These are phyloP conservation scores for Ambrosia artemisiifolia DNA, from an alignment of 129 eudicot genomes.

Conservation along the genomic window DNA sequence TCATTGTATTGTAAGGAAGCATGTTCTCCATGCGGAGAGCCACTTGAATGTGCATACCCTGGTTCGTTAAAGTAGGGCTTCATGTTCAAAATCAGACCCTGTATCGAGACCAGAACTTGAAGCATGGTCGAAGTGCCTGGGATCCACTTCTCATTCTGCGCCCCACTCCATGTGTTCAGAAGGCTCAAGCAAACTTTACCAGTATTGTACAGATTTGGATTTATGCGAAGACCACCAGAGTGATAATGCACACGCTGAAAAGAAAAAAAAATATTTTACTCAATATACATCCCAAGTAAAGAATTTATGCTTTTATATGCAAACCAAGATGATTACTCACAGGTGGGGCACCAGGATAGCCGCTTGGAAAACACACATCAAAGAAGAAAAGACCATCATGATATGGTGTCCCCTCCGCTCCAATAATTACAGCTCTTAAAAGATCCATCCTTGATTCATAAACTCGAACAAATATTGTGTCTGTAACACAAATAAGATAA, in stretches of 20 bases:
- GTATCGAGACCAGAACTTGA: slow-evolving; percentile 82
- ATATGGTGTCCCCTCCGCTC: slow-evolving; percentile 98
- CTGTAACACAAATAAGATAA: slow-evolving; percentile 28
- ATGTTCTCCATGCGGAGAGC: slow-evolving; percentile 31
- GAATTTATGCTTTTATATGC: neutral
- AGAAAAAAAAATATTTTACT: slow-evolving; percentile 3
- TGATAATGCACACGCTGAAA: slow-evolving; percentile 64
- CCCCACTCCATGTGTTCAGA: slow-evolving; percentile 67
- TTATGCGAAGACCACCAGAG: slow-evolving; percentile 72
- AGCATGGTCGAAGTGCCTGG: slow-evolving; percentile 68
- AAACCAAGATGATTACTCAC: slow-evolving; percentile 36
- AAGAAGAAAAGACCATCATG: slow-evolving; percentile 94
- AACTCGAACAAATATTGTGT: slow-evolving; percentile 73
- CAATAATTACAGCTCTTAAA: slow-evolving; percentile 88
- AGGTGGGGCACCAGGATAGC: slow-evolving; percentile 76
- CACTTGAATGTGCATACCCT: slow-evolving; percentile 37
- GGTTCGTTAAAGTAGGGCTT: slow-evolving; percentile 79
- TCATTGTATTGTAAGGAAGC: slow-evolving; percentile 49
- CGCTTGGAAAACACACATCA: slow-evolving; percentile 63
- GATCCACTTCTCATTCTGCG: slow-evolving; percentile 56
- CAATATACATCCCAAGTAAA: neutral
- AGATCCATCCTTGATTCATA: slow-evolving; percentile 95
- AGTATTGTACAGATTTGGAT: slow-evolving; percentile 58
- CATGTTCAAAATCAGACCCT: slow-evolving; percentile 67
- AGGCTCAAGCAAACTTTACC: slow-evolving; percentile 85